Percentiles rank a stretch among this genome's conserved stretches.
Conservation (phyloP, 495 filamentous ascomycete genomes). For the Sphaerosporella brunnea region DNA sequence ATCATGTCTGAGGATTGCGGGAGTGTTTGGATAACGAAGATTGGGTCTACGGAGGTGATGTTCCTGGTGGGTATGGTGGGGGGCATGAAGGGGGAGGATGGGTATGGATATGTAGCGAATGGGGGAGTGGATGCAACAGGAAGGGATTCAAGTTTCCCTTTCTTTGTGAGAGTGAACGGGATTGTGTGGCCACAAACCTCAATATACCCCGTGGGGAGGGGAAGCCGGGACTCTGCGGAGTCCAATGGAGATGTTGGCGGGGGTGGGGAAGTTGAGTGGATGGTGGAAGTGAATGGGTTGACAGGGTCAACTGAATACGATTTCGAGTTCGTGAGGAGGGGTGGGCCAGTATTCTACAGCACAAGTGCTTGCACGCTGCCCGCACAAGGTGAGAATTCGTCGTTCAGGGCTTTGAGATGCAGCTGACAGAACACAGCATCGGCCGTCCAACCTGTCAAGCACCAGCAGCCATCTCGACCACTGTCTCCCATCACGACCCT, state of each 20-base stretch:
- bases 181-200: constrained; percentile 25
- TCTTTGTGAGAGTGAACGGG: constrained; percentile 26
- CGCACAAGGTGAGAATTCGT: constrained; percentile 24
- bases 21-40: constrained; percentile 25
- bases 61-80: constrained; percentile 22
- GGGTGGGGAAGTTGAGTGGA: constrained; percentile 23
- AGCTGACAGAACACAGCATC: constrained; percentile 18
- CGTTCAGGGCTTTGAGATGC: too few species aligned
- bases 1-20: constrained; percentile 16
- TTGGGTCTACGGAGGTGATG: constrained; percentile 22
- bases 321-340: constrained; percentile 26
- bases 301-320: constrained; percentile 26
- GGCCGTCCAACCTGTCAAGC: constrained; percentile 11
- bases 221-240: constrained; percentile 10
- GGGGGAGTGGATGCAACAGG: constrained; percentile 16
- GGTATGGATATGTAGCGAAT: constrained; percentile 13
- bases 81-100: constrained; percentile 10
- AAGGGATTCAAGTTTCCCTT: constrained; percentile 14
- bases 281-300: constrained; percentile 22
- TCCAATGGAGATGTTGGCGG: constrained; percentile 14
- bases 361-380: constrained; percentile 25
- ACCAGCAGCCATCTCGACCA: constrained; percentile 22
- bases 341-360: constrained; percentile 16
- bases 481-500: constrained; percentile 25
- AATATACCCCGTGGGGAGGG: constrained; percentile 11